Evolutionary conservation across 2,329 filamentous ascomycete species (phyloP).

Genomic region (Fusarium buharicum): DNA sequence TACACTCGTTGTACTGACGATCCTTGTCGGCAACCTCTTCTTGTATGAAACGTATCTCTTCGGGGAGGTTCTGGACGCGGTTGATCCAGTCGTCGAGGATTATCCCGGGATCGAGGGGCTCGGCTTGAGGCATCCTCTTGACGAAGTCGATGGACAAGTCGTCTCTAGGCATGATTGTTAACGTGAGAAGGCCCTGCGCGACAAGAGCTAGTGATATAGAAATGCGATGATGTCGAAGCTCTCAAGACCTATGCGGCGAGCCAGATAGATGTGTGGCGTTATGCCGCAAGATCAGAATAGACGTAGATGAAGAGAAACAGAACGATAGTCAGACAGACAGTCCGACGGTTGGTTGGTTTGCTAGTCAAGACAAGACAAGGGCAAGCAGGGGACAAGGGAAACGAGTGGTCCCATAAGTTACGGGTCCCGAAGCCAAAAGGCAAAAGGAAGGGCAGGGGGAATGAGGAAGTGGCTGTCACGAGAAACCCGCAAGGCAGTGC

Average conservation of each 20-base stretch:
- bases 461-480: slow-evolving; percentile 44
- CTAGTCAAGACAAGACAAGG: slow-evolving; percentile 36
- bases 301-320: slow-evolving; percentile 31
- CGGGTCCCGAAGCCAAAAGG: slow-evolving; percentile 17
- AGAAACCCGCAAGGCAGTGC: slow-evolving; percentile 45
- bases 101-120: slow-evolving; percentile 71
- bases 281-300: slow-evolving; percentile 13
- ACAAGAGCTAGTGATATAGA: slow-evolving; percentile 38
- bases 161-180: slow-evolving; percentile 78
- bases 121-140: slow-evolving; percentile 71
- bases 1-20: slow-evolving; percentile 73
- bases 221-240: slow-evolving; percentile 38
- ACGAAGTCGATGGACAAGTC: slow-evolving; percentile 77
- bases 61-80: slow-evolving; percentile 79
- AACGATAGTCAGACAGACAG: slow-evolving; percentile 23
- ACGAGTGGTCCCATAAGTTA: slow-evolving; percentile 43
- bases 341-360: slow-evolving; percentile 37
- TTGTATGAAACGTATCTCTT: slow-evolving; percentile 84
- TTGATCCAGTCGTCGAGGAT: slow-evolving; percentile 84
- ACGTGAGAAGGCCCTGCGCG: slow-evolving; percentile 50
- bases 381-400: slow-evolving; percentile 18
- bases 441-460: slow-evolving; percentile 32
- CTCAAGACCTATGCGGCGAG: slow-evolving; percentile 34
- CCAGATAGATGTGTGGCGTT: slow-evolving; percentile 25
- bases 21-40: slow-evolving; percentile 87